Conservation (phyloP, 148 eudicot species). For the Rhododendron henanense region DNA sequence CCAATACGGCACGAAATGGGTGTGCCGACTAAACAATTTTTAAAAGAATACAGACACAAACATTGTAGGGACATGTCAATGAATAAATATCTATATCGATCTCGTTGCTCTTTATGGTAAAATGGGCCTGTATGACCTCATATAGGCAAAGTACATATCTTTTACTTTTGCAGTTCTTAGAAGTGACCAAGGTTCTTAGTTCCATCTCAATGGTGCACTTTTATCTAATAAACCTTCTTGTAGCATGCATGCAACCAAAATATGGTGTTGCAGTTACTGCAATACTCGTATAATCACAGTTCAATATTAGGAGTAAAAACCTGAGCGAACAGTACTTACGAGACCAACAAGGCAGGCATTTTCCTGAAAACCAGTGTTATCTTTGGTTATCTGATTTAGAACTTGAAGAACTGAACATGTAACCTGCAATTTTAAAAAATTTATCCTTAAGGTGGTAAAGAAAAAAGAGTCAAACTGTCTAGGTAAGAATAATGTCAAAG, state of each 20-base stretch:
- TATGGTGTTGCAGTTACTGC: neutral
- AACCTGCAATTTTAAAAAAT: too few relatives aligned
- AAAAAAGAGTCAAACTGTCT: too few relatives aligned
- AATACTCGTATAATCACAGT: neutral
- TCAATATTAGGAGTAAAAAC: neutral
- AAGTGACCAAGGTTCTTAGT: neutral
- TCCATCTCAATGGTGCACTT: neutral
- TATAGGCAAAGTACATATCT: neutral
- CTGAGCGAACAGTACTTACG: constrained; percentile 41
- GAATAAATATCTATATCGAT: neutral
- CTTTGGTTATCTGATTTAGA: too few relatives aligned
- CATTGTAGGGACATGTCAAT: neutral
- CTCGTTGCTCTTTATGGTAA: neutral
- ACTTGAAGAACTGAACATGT: too few relatives aligned
- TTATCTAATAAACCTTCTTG: neutral
- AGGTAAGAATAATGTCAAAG: too few relatives aligned
- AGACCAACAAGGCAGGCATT: constrained; percentile 98
- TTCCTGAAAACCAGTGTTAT: constrained; percentile 40
- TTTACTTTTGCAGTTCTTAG: neutral
- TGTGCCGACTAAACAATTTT: too few relatives aligned
- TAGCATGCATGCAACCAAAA: neutral
- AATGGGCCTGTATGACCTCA: neutral
- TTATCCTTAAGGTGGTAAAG: too few relatives aligned
- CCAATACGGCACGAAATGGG: too few relatives aligned
- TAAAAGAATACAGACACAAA: too few relatives aligned